A percentile compares a stretch with the other conserved stretches of the same genome.
Conservation (phyloP, 1,139 yeast genomes). For the Candida albicans region DNA sequence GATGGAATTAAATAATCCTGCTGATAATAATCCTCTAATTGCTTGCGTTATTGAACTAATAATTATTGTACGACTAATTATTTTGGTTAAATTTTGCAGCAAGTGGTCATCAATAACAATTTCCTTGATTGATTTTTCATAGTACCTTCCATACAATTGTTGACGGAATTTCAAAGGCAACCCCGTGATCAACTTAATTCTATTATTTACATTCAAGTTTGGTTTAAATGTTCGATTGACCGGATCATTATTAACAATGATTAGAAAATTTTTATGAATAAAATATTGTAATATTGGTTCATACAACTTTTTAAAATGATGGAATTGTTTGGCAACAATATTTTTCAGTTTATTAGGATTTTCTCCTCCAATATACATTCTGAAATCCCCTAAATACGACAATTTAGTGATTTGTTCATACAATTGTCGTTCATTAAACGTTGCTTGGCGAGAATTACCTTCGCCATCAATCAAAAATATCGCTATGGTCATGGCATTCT, state of each 20-base stretch:
- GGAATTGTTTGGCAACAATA: conserved; percentile 76
- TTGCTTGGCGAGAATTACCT: conserved; percentile 33
- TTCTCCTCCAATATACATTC: conserved; percentile 87
- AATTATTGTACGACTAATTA: conserved; percentile 61
- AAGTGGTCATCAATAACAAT: conserved; percentile 27
- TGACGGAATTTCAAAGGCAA: conserved; percentile 56
- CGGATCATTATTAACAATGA: conserved; percentile 18
- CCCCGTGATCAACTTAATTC: conserved; percentile 34
- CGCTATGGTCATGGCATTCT: conserved; percentile 78
- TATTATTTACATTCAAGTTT: conserved; percentile 18
- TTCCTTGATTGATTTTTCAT: conserved; percentile 28
- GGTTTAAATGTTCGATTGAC: conserved; percentile 20
- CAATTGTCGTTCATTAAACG: conserved; percentile 51
- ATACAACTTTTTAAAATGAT: conserved; percentile 68
- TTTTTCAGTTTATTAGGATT: conserved; percentile 86
- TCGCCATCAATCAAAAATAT: conserved; percentile 42
- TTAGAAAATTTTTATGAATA: conserved; percentile 20
- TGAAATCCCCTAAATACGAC: conserved; percentile 87
- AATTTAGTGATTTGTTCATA: conserved; percentile 77
- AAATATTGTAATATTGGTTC: conserved; percentile 52
- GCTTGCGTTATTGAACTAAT: conserved; percentile 75
- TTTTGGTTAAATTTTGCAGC: conserved; percentile 36
- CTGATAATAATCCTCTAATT: conserved; percentile 80
- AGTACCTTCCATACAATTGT: conserved; percentile 43
- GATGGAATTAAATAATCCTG: conserved; percentile 73